A percentile compares a stretch with the other conserved stretches of the same genome.
These are phyloP conservation scores for Tranzscheliella williamsii DNA, from an alignment of 1,284 basidiomycete genomes.

Conservation along the genomic window DNA sequence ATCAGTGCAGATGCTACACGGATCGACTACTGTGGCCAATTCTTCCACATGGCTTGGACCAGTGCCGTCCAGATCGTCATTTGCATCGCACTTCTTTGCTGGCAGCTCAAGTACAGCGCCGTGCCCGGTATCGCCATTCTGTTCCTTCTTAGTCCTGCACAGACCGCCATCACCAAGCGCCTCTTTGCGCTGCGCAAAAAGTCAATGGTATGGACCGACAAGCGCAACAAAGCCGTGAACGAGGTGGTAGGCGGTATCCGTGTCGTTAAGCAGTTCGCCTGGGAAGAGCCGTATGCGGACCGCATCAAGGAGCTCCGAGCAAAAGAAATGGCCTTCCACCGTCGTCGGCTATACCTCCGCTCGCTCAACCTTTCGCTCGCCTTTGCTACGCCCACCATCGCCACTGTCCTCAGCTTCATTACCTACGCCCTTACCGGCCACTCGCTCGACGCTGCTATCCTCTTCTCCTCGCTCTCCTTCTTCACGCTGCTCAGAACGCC, in stretches of 20 bases:
- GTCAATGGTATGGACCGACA: slow-evolving; percentile 86
- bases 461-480: slow-evolving; percentile 57
- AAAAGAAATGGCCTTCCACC: slow-evolving; percentile 78
- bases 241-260: slow-evolving; percentile 58
- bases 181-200: slow-evolving; percentile 74
- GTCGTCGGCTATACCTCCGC: slow-evolving; percentile 74
- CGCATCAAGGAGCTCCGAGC: slow-evolving; percentile 73
- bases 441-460: slow-evolving; percentile 68
- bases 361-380: slow-evolving; percentile 72
- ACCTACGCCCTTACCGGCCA: slow-evolving; percentile 76
- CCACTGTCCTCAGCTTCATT: slow-evolving; percentile 82
- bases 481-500: slow-evolving; percentile 70
- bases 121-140: slow-evolving; percentile 83
- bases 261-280: slow-evolving; percentile 58
- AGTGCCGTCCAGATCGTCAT: slow-evolving; percentile 65
- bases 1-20: slow-evolving; percentile 89
- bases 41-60: slow-evolving; percentile 77
- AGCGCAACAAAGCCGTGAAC: slow-evolving; percentile 61
- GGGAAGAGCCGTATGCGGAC: slow-evolving; percentile 62
- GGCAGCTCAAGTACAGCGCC: slow-evolving; percentile 76
- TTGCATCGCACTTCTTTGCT: slow-evolving; percentile 69
- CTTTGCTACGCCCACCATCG: slow-evolving; percentile 75
- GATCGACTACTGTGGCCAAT: slow-evolving; percentile 85
- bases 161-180: slow-evolving; percentile 74
- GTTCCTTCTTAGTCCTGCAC: slow-evolving; percentile 68